These are phyloP conservation scores for Boletus rubescentipes DNA, from an alignment of 768 basidiomycete genomes.

Conservation along the genomic window DNA sequence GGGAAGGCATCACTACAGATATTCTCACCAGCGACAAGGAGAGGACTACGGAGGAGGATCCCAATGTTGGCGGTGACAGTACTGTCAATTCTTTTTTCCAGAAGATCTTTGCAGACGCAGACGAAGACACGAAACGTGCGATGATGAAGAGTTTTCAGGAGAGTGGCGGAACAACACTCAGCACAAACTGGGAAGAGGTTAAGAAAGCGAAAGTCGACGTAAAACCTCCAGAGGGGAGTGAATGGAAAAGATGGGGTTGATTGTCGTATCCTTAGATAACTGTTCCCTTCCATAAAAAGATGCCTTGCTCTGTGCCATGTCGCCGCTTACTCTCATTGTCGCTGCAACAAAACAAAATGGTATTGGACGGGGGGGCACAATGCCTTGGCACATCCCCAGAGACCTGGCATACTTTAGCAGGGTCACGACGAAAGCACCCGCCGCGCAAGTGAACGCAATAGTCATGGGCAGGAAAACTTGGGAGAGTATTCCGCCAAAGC, in stretches of 20 bases:
- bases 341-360: conserved; percentile 87
- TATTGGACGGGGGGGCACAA: conserved; percentile 71
- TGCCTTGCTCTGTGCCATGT: conserved; percentile 39
- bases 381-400: conserved; percentile 87
- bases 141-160: conserved; percentile 99
- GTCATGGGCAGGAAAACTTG: conserved; percentile 97
- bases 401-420: conserved; percentile 94
- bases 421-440: conserved; percentile 63
- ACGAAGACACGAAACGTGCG: conserved; percentile 87
- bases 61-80: conserved; percentile 87
- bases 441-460: conserved; percentile 64
- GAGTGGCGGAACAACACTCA: conserved; percentile 92
- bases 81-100: conserved; percentile 89
- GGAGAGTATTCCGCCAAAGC: conserved; percentile 90
- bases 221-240: conserved; percentile 80
- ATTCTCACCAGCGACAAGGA: conserved; percentile 72
- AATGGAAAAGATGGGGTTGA: conserved; percentile 75
- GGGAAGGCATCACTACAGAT: conserved; percentile 78
- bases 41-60: conserved; percentile 68
- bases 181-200: conserved; percentile 95
- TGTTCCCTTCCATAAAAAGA: too few species aligned
- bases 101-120: conserved; percentile 86
- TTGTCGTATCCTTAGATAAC: too few species aligned
- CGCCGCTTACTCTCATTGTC: conserved; percentile 85
- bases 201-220: conserved; percentile 66